phyloP scores from a whole-genome alignment of 495 filamentous ascomycete species.

The Cercophora sp. region DNA sequence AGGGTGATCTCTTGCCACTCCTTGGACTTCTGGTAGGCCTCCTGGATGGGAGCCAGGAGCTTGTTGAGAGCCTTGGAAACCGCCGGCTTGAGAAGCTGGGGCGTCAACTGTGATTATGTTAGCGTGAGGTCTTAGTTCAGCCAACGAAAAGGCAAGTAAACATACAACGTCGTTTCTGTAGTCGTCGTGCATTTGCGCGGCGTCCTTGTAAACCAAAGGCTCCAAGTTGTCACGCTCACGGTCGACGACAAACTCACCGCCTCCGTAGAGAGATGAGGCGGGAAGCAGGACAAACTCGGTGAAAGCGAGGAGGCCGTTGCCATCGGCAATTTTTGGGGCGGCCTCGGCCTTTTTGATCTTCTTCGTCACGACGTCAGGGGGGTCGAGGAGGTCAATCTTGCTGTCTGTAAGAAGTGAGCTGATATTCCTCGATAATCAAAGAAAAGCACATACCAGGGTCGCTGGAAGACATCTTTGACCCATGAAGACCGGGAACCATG shows the following conservation, averaged over 20 bases:
- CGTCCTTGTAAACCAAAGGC: constrained; percentile 69
- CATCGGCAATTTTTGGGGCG: constrained; percentile 69
- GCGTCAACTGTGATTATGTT: constrained; percentile 58
- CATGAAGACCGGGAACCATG: constrained; percentile 86
- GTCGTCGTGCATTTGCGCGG: constrained; percentile 68
- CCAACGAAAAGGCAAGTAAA: neutral
- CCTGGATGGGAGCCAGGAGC: constrained; percentile 72
- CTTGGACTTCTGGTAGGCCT: constrained; percentile 58
- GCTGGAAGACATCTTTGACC: constrained; percentile 68
- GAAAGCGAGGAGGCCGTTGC: constrained; percentile 79
- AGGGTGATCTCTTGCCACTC: constrained; percentile 81
- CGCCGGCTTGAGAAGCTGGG: constrained; percentile 78
- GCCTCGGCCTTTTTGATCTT: constrained; percentile 83
- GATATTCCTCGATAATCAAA: neutral
- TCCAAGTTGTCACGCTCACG: constrained; percentile 62
- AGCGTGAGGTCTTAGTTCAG: constrained; percentile 12
- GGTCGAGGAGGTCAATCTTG: constrained; percentile 90
- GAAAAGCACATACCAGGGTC: constrained; percentile 25
- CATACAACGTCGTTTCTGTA: constrained; percentile 73
- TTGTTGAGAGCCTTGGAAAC: constrained; percentile 63
- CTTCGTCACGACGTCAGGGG: constrained; percentile 62
- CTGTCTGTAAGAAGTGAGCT: constrained; percentile 56
- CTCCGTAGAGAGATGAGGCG: constrained; percentile 51
- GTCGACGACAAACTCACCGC: constrained; percentile 52
- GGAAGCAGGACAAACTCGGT: constrained; percentile 83